Evolutionary conservation across 106 monocot genomes (phyloP).

Genomic region (Acorus calamus): DNA sequence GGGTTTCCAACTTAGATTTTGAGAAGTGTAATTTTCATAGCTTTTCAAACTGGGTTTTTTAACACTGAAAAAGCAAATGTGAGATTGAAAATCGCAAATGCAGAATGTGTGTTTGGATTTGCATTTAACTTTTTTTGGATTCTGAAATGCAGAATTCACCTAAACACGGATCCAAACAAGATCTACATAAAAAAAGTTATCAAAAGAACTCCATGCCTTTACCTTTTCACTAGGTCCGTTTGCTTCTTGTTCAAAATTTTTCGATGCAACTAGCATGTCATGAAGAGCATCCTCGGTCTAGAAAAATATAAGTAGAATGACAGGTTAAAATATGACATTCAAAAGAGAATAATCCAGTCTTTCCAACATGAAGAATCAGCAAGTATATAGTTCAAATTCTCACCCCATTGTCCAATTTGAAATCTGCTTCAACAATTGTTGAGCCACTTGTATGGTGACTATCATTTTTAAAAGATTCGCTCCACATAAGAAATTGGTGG

Average conservation of each 20-base stretch:
- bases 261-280: slow-evolving; percentile 22
- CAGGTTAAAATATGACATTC: neutral
- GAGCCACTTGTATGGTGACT: slow-evolving; percentile 43
- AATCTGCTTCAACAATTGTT: slow-evolving; percentile 34
- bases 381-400: neutral
- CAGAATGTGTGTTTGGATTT: too few relatives aligned
- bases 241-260: slow-evolving; percentile 45
- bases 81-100: too few relatives aligned
- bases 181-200: neutral
- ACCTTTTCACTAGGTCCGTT: slow-evolving; percentile 66
- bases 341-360: too few relatives aligned
- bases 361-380: neutral
- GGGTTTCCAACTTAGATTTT: too few relatives aligned
- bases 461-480: slow-evolving; percentile 45
- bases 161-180: too few relatives aligned
- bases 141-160: too few relatives aligned
- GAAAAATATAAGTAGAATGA: slow-evolving; percentile 3
- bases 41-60: too few relatives aligned
- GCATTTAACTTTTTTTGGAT: too few relatives aligned
- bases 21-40: too few relatives aligned
- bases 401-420: slow-evolving; percentile 41
- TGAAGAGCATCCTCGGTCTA: slow-evolving; percentile 47
- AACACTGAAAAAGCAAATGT: too few relatives aligned
- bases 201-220: neutral
- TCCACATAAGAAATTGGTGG: slow-evolving; percentile 51